Conservation (phyloP, 2,329 filamentous ascomycete species). For the Arthrobotrys entomopaga region DNA sequence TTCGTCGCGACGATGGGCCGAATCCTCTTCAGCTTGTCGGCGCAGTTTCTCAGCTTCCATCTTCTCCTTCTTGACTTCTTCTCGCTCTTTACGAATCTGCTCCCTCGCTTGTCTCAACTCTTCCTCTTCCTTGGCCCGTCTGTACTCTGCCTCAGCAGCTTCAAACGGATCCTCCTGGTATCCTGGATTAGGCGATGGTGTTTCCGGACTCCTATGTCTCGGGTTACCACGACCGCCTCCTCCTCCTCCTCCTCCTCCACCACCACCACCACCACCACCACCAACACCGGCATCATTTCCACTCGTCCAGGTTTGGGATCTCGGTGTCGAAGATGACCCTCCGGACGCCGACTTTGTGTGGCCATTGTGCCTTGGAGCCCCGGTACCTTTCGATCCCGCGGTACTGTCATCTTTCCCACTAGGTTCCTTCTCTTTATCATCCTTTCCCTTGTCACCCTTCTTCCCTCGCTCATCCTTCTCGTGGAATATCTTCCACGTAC, state of each 20-base stretch:
- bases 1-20: slow-evolving; percentile 35
- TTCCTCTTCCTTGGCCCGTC: slow-evolving; percentile 47
- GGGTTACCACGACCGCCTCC: slow-evolving; percentile 5
- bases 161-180: slow-evolving; percentile 39
- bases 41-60: slow-evolving; percentile 42
- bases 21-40: slow-evolving; percentile 36
- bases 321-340: slow-evolving; percentile 35
- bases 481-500: slow-evolving; percentile 32
- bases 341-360: slow-evolving; percentile 40
- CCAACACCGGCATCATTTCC: slow-evolving; percentile 19
- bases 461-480: slow-evolving; percentile 44
- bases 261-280: not conserved
- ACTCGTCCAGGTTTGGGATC: slow-evolving; percentile 46
- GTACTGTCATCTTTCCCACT: slow-evolving; percentile 2
- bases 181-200: slow-evolving; percentile 16
- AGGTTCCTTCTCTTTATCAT: slow-evolving; percentile 16
- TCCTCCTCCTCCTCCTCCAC: slow-evolving; percentile 1
- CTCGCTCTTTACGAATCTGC: slow-evolving; percentile 39
- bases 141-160: slow-evolving; percentile 50
- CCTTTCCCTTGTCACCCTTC: slow-evolving; percentile 11
- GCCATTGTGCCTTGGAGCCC: slow-evolving; percentile 39
- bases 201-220: slow-evolving; percentile 31
- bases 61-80: slow-evolving; percentile 44
- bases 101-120: slow-evolving; percentile 36
- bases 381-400: slow-evolving; percentile 8